These are phyloP conservation scores for Tuber brumale DNA, from an alignment of 495 filamentous ascomycete genomes.

Conservation along the genomic window DNA sequence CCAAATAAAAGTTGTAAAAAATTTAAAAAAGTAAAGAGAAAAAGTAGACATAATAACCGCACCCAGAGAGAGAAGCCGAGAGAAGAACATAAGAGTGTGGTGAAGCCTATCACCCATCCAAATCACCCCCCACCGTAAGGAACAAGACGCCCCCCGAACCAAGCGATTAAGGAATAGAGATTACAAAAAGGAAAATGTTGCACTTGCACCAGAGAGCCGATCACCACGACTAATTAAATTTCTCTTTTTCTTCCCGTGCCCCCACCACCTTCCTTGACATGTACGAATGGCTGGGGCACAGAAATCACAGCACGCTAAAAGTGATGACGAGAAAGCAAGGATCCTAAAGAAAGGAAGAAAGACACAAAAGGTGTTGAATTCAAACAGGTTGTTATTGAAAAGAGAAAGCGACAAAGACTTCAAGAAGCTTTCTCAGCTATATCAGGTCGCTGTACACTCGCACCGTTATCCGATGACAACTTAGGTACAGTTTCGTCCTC, in stretches of 20 bases:
- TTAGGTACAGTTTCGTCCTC: constrained; percentile 46
- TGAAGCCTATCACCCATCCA: background rate
- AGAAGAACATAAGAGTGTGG: background rate
- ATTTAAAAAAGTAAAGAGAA: background rate
- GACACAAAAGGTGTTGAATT: background rate
- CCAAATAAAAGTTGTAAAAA: background rate
- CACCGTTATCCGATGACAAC: constrained; percentile 31
- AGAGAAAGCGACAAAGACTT: background rate
- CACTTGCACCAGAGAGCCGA: background rate
- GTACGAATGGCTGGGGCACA: background rate
- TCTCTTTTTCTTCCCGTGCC: background rate
- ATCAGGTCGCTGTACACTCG: background rate
- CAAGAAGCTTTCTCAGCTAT: background rate
- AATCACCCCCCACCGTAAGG: background rate
- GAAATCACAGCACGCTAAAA: background rate
- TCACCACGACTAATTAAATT: background rate
- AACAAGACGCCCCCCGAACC: background rate
- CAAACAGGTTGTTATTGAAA: background rate
- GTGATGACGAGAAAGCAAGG: background rate
- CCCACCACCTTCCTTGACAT: background rate
- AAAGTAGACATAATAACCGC: background rate
- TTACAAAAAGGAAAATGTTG: background rate
- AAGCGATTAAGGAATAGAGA: background rate
- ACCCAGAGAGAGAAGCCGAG: background rate
- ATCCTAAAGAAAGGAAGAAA: background rate